These are phyloP conservation scores for Zasmidium cellare DNA, from an alignment of 2,329 filamentous ascomycete genomes.

Conservation along the genomic window DNA sequence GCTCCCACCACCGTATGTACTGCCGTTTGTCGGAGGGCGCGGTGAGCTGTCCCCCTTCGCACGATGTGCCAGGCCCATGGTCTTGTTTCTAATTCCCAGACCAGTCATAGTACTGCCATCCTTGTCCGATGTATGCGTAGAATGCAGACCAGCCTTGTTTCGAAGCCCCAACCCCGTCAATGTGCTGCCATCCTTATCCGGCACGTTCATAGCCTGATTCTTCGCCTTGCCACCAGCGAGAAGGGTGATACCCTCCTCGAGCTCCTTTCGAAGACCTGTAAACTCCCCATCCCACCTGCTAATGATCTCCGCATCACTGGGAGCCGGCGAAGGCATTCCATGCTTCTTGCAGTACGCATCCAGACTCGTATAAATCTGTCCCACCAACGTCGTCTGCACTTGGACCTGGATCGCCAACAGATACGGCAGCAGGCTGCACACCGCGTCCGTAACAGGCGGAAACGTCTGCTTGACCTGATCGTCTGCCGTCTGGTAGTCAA, in stretches of 20 bases:
- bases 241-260: constrained; percentile 62
- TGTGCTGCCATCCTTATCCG: constrained; percentile 45
- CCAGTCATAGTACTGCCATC: not conserved
- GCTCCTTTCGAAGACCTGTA: constrained; percentile 62
- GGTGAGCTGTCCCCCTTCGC: not conserved
- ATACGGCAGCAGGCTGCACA: constrained; percentile 72
- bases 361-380: constrained; percentile 74
- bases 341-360: constrained; percentile 71
- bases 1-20: constrained; percentile 2
- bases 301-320: constrained; percentile 71
- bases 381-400: constrained; percentile 76
- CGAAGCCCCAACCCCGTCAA: constrained; percentile 50
- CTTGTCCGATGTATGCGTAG: constrained; percentile 1
- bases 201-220: constrained; percentile 55
- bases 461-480: constrained; percentile 70
- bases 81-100: constrained; percentile 11
- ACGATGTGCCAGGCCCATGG: not conserved
- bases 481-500: constrained; percentile 73
- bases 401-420: constrained; percentile 70
- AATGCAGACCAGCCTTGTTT: constrained; percentile 33
- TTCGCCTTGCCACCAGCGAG: constrained; percentile 68
- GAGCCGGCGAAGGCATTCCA: constrained; percentile 69
- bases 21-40: constrained; percentile 8
- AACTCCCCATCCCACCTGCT: constrained; percentile 65
- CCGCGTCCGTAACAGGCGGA: constrained; percentile 68